A percentile compares a stretch with the other conserved stretches of the same genome.
Evolutionary conservation across 257 asterid species (phyloP).

Genomic region (Nicotiana tomentosiformis): DNA sequence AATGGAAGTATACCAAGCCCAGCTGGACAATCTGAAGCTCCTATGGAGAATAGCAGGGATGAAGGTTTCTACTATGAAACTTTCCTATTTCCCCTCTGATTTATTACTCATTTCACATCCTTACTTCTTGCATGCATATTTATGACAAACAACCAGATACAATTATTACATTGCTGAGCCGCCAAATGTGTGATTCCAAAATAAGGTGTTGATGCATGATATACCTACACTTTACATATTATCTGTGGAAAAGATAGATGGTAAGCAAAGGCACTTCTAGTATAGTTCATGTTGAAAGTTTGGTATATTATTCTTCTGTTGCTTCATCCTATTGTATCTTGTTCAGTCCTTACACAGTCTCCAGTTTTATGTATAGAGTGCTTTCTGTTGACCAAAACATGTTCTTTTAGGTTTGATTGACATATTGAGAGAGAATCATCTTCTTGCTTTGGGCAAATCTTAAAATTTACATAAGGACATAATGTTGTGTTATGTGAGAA

Average conservation of each 20-base stretch:
- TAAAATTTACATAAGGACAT: background rate
- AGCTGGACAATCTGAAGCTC: slow-evolving; percentile 21
- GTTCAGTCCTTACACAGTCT: background rate
- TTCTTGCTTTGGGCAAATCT: background rate
- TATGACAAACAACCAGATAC: background rate
- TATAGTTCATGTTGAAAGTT: background rate
- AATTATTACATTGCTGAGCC: background rate
- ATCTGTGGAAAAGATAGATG: background rate
- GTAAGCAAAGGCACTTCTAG: background rate
- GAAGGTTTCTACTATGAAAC: slow-evolving; percentile 38
- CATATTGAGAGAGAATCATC: background rate
- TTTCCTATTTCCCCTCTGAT: background rate
- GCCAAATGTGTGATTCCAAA: background rate
- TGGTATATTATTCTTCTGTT: background rate
- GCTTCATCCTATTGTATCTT: background rate
- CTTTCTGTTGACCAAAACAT: background rate
- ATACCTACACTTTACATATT: background rate
- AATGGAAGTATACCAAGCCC: slow-evolving; percentile 30
- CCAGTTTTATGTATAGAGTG: background rate
- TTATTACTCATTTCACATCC: background rate
- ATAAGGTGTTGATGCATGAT: slow-evolving; percentile 10
- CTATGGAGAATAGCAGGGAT: slow-evolving; percentile 20
- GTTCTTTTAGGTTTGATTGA: background rate
- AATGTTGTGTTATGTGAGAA: background rate
- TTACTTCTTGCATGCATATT: background rate